Evolutionary conservation across 257 asterid species (phyloP).

Genomic region (Capsicum chinense): DNA sequence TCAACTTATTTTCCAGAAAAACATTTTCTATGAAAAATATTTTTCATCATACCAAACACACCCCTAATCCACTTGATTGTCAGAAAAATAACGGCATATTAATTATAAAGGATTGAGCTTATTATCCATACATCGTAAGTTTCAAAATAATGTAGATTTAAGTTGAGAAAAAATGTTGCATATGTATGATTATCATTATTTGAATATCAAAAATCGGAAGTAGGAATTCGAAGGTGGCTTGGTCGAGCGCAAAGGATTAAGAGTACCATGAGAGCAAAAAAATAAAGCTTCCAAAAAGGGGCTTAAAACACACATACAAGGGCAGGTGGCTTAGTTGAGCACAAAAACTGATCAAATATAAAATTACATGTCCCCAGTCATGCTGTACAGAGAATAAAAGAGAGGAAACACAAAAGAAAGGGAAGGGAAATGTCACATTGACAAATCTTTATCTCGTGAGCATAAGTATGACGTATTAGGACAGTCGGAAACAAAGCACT

Average conservation of each 20-base stretch:
- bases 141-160: not conserved
- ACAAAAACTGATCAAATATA: not conserved
- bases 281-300: no score
- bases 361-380: not conserved
- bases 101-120: no score
- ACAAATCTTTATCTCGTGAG: conserved; percentile 31
- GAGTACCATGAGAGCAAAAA: no score
- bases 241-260: not conserved
- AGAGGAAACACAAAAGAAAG: not conserved
- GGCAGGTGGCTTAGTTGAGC: not conserved
- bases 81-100: not conserved
- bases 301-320: not conserved
- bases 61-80: not conserved
- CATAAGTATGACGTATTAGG: conserved; percentile 31
- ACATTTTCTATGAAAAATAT: no score
- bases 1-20: no score
- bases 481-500: not conserved
- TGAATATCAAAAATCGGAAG: not conserved
- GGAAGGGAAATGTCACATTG: conserved; percentile 6
- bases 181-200: not conserved
- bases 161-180: not conserved
- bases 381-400: conserved; percentile 15
- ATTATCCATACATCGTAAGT: not conserved
- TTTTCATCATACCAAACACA: no score
- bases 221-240: not conserved